Base-by-base conservation (phyloP, 768 basidiomycete genomes). In the Kwoniella newhampshirensis region DNA sequence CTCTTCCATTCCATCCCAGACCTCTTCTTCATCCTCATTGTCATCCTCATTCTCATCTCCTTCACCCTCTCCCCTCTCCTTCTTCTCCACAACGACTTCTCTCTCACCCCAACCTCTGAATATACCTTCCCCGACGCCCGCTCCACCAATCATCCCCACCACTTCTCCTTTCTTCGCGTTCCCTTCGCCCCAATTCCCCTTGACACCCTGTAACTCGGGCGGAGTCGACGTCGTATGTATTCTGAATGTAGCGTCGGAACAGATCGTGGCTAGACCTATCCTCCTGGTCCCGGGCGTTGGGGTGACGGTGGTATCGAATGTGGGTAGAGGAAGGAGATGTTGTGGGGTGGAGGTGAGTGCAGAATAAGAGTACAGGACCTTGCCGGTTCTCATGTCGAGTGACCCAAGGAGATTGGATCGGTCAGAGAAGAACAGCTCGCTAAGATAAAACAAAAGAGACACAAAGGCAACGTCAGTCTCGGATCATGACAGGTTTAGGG, bases 361-460 rank as follows among this genome's bases (percentile, higher is more conserved):
- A 1, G 72, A 60, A 52, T 68, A 72, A 17, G 66, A 49, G 49
- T 74, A 76, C 4, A 74, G 67, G 5, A 70, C 30, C 55, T 63
- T 66, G 15, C 75, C 75, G 0, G 71, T 76, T 28, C 75, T 55
- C 8, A 74, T 58, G 51, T 76, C 75, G 15, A 74, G 23, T 1
- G 66, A 57, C 2, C 59, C 71, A 28, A 74, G 60, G n/a, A 66
- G 45, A 11, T 62, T 60, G 3, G 69, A 66, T 27, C 68, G 66
- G 49, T 76, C 75, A 4, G 73, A 62, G 54, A 73, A 74, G 63
- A 74, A 74, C 17, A 76, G 57, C 57, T 76, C 75, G 53, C 73
- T 73, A 40, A 15, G 37, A 54, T 21, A 32, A n/a, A n/a, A n/a
- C n/a, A n/a, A n/a, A n/a, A n/a, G n/a, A n/a, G n/a, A n/a, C n/a